Evolutionary conservation across 495 filamentous ascomycete species (phyloP), one percentile per base, ranked within the genome.

Genomic region (Extremus antarcticus): DNA sequence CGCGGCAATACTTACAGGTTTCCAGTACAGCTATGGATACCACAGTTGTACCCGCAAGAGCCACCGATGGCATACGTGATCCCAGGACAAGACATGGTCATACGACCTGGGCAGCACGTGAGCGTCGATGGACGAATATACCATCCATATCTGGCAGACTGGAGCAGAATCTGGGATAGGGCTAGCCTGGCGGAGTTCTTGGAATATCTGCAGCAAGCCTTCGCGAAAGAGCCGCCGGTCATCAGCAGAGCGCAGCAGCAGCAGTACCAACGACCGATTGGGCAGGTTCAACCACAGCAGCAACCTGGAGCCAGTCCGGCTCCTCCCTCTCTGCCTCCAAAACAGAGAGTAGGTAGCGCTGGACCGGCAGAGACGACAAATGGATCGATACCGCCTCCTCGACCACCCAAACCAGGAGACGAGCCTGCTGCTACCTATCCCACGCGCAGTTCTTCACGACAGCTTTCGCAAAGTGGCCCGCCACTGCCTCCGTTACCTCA

Each of bases 51-150:
- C 64, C 94, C 92, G 29, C 78, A 78, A 35, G 86, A 94, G 62
- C 74, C 87, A 7, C 92, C 92, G 0, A 76, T 96, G 16, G 80
- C 80, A 51, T 98, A 94, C 68, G 87, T 96, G 41, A 90, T 82
- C 9, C 90, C 94, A 20, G 85, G 86, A 1, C 83, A 85, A 58
- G 87, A 84, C 63, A 96, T 98, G 89, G 71, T 86, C 50, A 83
- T 97, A 22, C 78, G 90, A 22, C 84, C 89, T 4, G 92, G 94
- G 1, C 92, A 97, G 62, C 88, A 97, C 73, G 90, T 98, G 50
- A 89, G 91, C 61, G 81, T 85, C n/a, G 89, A 96, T 63, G 92
- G 92, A 47, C 84, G 84, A 65, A 80, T 95, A 62, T 98, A 95
- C 66, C 92, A 98, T 71, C 94, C 92, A 51, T 97, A 96, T 69